Evolutionary conservation across 2,329 filamentous ascomycete genomes (phyloP), one percentile per base, ranked within the genome.

Genomic region (Waltergamsia citrina): DNA sequence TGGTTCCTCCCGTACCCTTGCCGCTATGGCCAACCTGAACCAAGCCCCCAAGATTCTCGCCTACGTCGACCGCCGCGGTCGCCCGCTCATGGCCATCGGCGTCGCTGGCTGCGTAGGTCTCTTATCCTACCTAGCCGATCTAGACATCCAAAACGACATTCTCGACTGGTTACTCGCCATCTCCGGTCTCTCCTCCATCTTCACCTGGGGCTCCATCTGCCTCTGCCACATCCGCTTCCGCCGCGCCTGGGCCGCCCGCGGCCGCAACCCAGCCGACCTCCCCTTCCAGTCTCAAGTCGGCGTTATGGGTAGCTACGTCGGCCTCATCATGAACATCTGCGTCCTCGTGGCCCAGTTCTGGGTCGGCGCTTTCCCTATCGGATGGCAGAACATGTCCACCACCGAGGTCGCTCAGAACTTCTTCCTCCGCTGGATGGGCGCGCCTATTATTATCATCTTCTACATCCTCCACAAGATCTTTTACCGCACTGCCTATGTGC

Each of bases 161-260:
- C 83, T 94, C 43, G 70, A 74, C 48, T 94, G 88, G 87, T 74
- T 94, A 56, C 67, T 84, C 27, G 74, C 82, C 38, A 68, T 86
- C 31, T 84, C 80, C 2, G 82, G 78, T 31, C 68, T 87, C 17
- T 81, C 78, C 8, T 79, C 74, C 29, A 72, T 86, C 51, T 84
- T 88, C 62, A 87, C 81, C 5, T 88, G 84, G 84, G 75, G 69
- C 36, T 83, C 83, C 43, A 90, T 94, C 54, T 94, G 86, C 56
- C 62, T 93, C n/a, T 75, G 81, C 17, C 88, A 95, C 58, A 93
- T 95, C 51, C 85, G 87, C 36, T 95, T 95, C 71, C 85, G 88
- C 42, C 62, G 63, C 18, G 85, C 79, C n/a, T 94, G 86, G 85
- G 67, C 65, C 29, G 50, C 61, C 10, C 74, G 79, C 40, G 83